Evolutionary conservation across 83 land plant species (phyloP).

Genomic region (Picea abies): DNA sequence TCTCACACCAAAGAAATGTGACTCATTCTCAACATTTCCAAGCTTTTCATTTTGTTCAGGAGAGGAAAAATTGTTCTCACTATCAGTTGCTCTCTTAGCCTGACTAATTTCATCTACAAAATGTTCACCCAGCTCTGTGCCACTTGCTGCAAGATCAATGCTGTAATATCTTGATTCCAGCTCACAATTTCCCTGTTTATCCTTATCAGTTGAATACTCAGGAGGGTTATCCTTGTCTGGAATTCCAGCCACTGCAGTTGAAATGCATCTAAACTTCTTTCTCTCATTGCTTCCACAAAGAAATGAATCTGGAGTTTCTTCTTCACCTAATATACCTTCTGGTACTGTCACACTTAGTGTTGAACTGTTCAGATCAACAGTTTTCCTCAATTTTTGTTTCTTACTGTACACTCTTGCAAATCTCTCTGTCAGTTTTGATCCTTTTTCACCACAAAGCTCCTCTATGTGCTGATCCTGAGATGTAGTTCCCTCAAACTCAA

Average conservation of each 20-base stretch:
- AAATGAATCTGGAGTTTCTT: slow-evolving; percentile 14
- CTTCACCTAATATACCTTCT: background rate
- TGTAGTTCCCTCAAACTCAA: background rate
- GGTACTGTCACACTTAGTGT: background rate
- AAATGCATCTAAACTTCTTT: slow-evolving; percentile 25
- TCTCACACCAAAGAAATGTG: slow-evolving; percentile 33
- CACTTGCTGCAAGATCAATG: background rate
- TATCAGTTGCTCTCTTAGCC: slow-evolving; percentile 11
- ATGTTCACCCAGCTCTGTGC: background rate
- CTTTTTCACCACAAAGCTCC: background rate
- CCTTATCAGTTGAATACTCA: slow-evolving; percentile 13
- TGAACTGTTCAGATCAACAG: slow-evolving; percentile 2
- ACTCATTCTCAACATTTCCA: slow-evolving; percentile 22
- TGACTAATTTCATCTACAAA: background rate
- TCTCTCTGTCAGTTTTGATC: background rate
- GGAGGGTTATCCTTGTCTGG: background rate
- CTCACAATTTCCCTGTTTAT: slow-evolving; percentile 2
- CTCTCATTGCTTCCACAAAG: slow-evolving; percentile 15
- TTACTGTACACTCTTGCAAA: slow-evolving; percentile 10
- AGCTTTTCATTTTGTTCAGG: background rate
- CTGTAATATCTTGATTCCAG: background rate
- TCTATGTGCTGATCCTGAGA: background rate
- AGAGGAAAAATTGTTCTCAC: slow-evolving; percentile 9
- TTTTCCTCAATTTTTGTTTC: slow-evolving; percentile 15
- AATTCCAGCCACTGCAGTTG: slow-evolving; percentile 10